Evolutionary conservation across 352 stramenopile genomes (phyloP).

Genomic region (Elongisporangium prolatum): DNA sequence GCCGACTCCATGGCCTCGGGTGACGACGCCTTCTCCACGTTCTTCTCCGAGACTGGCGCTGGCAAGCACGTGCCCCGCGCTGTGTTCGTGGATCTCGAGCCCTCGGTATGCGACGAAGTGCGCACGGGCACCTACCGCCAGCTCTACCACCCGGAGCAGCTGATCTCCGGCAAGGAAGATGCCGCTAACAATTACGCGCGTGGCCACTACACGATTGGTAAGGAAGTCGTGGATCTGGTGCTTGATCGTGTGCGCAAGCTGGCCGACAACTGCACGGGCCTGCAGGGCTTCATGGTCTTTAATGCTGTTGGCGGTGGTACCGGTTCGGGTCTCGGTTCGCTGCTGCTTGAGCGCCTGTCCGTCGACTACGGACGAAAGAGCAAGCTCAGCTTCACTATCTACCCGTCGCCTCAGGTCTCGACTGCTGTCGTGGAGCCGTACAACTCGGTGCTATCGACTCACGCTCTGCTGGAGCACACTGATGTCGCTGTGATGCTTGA

Average conservation of each 20-base stretch:
- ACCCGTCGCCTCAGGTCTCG: slow-evolving; percentile 95
- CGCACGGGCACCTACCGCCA: slow-evolving; percentile 92
- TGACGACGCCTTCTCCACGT: slow-evolving; percentile 67
- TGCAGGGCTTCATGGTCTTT: slow-evolving; percentile 98
- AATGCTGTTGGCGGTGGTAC: slow-evolving; percentile 97
- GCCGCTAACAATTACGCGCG: slow-evolving; percentile 86
- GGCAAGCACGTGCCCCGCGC: slow-evolving; percentile 56
- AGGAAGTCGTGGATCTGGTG: slow-evolving; percentile 96
- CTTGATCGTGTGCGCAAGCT: slow-evolving; percentile 97
- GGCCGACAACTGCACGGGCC: slow-evolving; percentile 94
- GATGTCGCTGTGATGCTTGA: slow-evolving; percentile 96
- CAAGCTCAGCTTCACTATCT: slow-evolving; percentile 97
- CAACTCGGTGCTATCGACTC: slow-evolving; percentile 96
- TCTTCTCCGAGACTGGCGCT: slow-evolving; percentile 84
- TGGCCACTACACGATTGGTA: slow-evolving; percentile 91
- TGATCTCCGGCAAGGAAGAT: slow-evolving; percentile 96
- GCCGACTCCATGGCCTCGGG: slow-evolving; percentile 30
- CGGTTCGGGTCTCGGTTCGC: slow-evolving; percentile 94
- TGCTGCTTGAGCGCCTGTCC: slow-evolving; percentile 95
- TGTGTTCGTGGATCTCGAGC: slow-evolving; percentile 96
- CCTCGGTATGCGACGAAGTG: slow-evolving; percentile 95
- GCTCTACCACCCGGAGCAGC: slow-evolving; percentile 96
- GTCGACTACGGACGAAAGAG: slow-evolving; percentile 98
- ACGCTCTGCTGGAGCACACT: slow-evolving; percentile 96
- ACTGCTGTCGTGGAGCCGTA: slow-evolving; percentile 98